phyloP scores from a whole-genome alignment of 2,329 filamentous ascomycete species.

The Cladobotryum protrusum region DNA sequence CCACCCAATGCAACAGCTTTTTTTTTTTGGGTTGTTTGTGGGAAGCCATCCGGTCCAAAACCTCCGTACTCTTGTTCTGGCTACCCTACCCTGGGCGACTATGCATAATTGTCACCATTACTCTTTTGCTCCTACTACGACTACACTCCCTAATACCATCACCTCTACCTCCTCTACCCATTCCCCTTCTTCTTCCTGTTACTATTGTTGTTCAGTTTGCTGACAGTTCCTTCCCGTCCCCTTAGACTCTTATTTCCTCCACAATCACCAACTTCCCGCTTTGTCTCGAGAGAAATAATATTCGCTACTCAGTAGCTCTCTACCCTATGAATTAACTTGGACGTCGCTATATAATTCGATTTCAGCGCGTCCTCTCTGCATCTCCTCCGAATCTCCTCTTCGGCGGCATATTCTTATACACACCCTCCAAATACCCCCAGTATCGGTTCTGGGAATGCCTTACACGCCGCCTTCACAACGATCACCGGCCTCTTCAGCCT shows the following conservation, averaged over 20 bases:
- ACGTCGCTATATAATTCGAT: neutral
- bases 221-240: constrained; percentile 11
- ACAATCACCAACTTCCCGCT: constrained; percentile 8
- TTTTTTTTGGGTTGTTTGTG: too few species aligned
- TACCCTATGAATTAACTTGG: constrained; percentile 7
- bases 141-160: neutral
- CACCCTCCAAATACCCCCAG: neutral
- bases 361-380: neutral
- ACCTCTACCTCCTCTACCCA: neutral
- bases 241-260: constrained; percentile 1
- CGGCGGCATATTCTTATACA: neutral
- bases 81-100: neutral
- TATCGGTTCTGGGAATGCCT: constrained; percentile 58
- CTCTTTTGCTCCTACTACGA: too few species aligned
- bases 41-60: too few species aligned
- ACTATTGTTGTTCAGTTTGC: neutral
- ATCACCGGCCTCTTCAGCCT: constrained; percentile 54
- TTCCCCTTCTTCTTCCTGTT: neutral
- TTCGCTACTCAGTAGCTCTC: neutral
- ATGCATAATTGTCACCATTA: neutral
- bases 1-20: neutral
- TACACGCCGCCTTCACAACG: constrained; percentile 74
- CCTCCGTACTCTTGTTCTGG: too few species aligned
- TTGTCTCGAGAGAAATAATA: neutral
- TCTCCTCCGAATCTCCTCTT: neutral